Percentiles rank a stretch among this genome's conserved stretches.
Conservation (phyloP, 345 rosid species). For the Brassica nigra region DNA sequence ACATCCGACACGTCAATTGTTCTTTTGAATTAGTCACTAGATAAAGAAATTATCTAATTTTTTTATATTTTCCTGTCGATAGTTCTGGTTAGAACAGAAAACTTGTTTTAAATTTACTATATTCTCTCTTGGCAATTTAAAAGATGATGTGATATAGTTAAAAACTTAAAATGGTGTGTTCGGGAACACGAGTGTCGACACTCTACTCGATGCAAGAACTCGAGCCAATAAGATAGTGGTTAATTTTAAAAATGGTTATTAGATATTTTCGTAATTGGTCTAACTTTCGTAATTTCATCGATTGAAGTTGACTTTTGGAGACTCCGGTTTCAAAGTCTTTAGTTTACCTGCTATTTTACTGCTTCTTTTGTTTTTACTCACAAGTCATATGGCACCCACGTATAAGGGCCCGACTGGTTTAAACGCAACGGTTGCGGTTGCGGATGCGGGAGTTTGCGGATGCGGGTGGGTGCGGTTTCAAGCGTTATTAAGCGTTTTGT, state of each 20-base stretch:
- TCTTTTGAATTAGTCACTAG: background rate
- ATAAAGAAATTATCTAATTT: background rate
- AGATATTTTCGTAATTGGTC: slow-evolving; percentile 13
- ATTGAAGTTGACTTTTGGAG: slow-evolving; percentile 17
- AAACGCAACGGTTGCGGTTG: too few relatives aligned
- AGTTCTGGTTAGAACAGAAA: background rate
- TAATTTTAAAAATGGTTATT: background rate
- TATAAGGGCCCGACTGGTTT: too few relatives aligned
- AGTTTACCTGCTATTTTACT: slow-evolving; percentile 25
- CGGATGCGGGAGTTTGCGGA: too few relatives aligned
- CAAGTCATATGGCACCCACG: background rate
- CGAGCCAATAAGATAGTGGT: slow-evolving; percentile 31
- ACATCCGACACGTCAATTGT: slow-evolving; percentile 30
- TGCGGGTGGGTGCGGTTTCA: too few relatives aligned
- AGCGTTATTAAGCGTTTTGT: too few relatives aligned
- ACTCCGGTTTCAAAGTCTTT: background rate
- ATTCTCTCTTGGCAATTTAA: background rate
- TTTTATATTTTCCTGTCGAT: background rate
- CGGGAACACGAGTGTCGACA: slow-evolving; percentile 37
- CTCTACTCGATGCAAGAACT: slow-evolving; percentile 36
- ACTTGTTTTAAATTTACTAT: background rate
- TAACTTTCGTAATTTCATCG: background rate
- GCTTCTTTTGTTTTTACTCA: slow-evolving; percentile 7
- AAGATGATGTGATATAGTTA: background rate
- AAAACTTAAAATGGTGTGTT: slow-evolving; percentile 31